Base-by-base conservation (phyloP, 371 early-diverging fungal genomes). In the Mucor lusitanicus region DNA sequence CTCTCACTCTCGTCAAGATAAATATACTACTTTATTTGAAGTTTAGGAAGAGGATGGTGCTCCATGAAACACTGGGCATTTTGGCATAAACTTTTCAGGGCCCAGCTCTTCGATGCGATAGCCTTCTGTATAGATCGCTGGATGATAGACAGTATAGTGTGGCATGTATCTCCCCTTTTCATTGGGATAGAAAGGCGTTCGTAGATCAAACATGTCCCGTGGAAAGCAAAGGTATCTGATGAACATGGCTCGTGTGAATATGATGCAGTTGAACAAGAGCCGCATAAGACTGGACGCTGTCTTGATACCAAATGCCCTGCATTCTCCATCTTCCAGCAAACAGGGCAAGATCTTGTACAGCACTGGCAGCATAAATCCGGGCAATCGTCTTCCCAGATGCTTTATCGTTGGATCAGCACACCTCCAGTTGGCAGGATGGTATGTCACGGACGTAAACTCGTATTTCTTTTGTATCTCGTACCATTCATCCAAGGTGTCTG, bases 401-500 rank as follows among this genome's bases (percentile, higher is more conserved):
- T 73, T 55, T 33, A 73, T 73, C 7, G 74, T 69, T 1, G 67
- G 69, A 37, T 67, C 67, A 7, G 74, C 74, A 23, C 74, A 73
- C 6, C 19, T 50, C 74, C 74, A 70, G 53, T 73, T 73, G 11
- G 63, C 61, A 27, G 69, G 66, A 53, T 69, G 69, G 37, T 73
- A 73, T 25, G 42, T 66, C 19, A 73, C 73, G 7, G 64, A 63
- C 12, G 60, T 57, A 1, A 30, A 17, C 35, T 63, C 70, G 21
- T 70, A 73, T 17, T 59, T 54, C 57, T 82, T 71, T 42, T 75
- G 64, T 57, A 83, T 79, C 9, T 59, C 61, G 4, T 28, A 46
- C 54, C 87, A 67, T n/a, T 74, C 83, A 23, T 81, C 76, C 3
- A 72, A n/a, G 7, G 84, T 76, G 11, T 70, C 68, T 2, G 86